Evolutionary conservation across 2,329 filamentous ascomycete species (phyloP), one percentile per base, ranked within the genome.

Genomic region (Exophiala viscosa): DNA sequence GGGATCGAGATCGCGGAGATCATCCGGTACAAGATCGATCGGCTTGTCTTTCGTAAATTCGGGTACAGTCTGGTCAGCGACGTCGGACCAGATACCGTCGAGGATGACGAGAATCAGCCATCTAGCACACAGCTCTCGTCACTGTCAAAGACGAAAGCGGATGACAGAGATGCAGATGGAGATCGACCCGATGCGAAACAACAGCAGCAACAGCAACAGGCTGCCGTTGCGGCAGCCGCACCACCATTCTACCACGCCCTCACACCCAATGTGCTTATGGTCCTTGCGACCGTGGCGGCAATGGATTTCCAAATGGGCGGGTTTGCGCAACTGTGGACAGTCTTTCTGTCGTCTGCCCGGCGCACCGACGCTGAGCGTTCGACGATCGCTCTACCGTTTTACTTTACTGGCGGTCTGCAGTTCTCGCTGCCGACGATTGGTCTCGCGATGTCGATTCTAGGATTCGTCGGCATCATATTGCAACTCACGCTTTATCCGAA

Each of bases 311-410:
- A 89, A 69, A 78, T 90, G 69, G 71, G 70, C 56, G 86, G 86
- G 23, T 90, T 90, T 73, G 85, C 88, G 65, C 84, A 85, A 14
- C 78, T 90, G 17, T 90, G 86, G 84, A 84, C 87, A 45, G 79
- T 89, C 42, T 90, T 90, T 70, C 78, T 90, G 40, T 89, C 87
- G 1, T 88, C 86, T 0, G 84, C 86, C 0, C 84, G 85, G 6
- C 82, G 70, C 49, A 68, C 71, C 38, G 63, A 66, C 40, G 67
- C 71, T 70, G 69, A 73, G 9, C 61, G 65, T 11, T 65, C 65
- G 15, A 65, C 74, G 57, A 70, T 77, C 48, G 71, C 62, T 14
- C 54, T 81, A 1, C 82, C 83, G 0, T 73, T 74, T 54, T 60
- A 78, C 58, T 90, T 87, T 64, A 81, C 80, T 0, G 87, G 88